Conservation (phyloP, 208 protist genomes). For the Angomonas deanei region DNA sequence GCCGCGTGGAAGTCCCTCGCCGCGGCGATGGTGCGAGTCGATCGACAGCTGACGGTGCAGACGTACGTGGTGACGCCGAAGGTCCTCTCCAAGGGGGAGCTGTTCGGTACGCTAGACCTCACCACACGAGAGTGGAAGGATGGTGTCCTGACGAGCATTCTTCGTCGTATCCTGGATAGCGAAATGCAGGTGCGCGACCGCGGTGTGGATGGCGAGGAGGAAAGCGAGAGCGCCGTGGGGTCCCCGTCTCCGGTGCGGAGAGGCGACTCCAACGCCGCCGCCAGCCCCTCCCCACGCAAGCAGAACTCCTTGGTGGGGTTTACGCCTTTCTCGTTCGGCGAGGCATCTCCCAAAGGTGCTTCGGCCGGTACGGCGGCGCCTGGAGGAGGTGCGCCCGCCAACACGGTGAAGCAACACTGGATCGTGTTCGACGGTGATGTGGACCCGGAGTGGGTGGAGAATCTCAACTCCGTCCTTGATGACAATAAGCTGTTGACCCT, state of each 20-base stretch:
- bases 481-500: conserved; percentile 99
- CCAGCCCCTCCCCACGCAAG: conserved; percentile 2
- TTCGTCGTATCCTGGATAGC: conserved; percentile 96
- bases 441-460: conserved; percentile 99
- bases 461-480: conserved; percentile 98
- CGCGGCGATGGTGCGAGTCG: conserved; percentile 86
- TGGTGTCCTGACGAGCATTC: conserved; percentile 97
- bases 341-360: not conserved
- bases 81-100: conserved; percentile 96
- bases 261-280: not conserved
- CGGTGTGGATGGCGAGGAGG: conserved; percentile 17
- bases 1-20: conserved; percentile 93
- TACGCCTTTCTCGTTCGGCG: not conserved
- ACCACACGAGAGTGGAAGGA: conserved; percentile 99
- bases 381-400: too few species aligned
- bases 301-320: not conserved
- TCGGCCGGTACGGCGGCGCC: not conserved
- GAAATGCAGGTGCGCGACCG: conserved; percentile 37
- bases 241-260: not conserved
- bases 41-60: conserved; percentile 68
- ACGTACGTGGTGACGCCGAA: conserved; percentile 98
- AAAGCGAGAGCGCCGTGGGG: conserved; percentile 9
- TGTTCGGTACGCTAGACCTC: conserved; percentile 98
- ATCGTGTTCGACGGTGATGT: conserved; percentile 99
- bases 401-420: conserved; percentile 89